Evolutionary conservation across 306 rosid species (phyloP).

Genomic region (Malus asiatica): DNA sequence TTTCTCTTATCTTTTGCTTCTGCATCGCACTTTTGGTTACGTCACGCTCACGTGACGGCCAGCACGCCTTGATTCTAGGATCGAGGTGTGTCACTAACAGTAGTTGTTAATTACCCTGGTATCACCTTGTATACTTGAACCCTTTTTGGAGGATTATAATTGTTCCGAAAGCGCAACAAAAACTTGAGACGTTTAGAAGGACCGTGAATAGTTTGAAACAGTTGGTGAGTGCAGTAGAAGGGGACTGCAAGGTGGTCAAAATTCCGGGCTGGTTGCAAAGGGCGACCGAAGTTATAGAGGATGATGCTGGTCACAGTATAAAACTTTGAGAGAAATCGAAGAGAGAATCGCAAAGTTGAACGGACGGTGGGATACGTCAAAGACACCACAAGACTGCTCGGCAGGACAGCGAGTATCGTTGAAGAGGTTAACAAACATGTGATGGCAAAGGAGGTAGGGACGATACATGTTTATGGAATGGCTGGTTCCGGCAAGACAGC

Average conservation of each 20-base stretch:
- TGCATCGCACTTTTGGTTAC: too few relatives aligned
- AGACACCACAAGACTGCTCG: too few relatives aligned
- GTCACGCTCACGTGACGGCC: too few relatives aligned
- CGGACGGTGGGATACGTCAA: too few relatives aligned
- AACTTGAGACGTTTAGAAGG: background rate
- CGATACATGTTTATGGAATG: background rate
- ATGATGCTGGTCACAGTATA: background rate
- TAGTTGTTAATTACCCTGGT: background rate
- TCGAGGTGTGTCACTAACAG: background rate
- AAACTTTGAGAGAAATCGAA: too few relatives aligned
- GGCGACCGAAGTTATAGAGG: background rate
- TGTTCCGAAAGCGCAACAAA: background rate
- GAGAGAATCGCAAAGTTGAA: background rate
- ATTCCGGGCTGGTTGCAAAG: background rate
- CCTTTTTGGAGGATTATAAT: background rate
- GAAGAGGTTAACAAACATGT: too few relatives aligned
- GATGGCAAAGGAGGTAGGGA: too few relatives aligned
- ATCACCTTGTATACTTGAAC: background rate
- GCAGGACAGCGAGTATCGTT: too few relatives aligned
- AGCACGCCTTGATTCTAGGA: too few relatives aligned
- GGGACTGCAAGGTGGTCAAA: background rate
- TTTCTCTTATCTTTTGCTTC: too few relatives aligned
- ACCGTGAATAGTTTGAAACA: background rate
- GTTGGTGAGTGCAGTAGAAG: background rate
- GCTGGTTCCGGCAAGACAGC: background rate